phyloP scores from a whole-genome alignment of 257 asterid species.

The Plectranthus barbatus region DNA sequence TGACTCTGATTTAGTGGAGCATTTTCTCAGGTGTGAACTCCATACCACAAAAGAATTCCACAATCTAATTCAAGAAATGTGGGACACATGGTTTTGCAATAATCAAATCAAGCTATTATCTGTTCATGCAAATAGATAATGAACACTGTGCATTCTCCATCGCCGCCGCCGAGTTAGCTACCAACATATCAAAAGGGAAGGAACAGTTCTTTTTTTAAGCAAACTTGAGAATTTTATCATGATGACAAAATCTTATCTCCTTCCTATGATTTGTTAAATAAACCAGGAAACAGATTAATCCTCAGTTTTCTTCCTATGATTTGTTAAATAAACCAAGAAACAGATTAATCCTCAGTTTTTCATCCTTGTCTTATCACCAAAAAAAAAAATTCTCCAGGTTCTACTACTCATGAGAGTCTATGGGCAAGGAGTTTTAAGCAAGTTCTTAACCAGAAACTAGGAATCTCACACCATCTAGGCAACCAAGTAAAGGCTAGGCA shows the following conservation, averaged over 20 bases:
- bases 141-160: no score
- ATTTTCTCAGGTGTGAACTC: slow-evolving; percentile 4
- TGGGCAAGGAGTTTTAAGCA: not conserved
- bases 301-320: not conserved
- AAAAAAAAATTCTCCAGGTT: not conserved
- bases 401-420: not conserved
- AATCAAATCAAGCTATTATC: no score
- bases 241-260: not conserved
- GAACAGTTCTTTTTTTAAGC: no score
- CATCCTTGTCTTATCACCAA: not conserved
- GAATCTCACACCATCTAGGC: not conserved
- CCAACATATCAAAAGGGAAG: not conserved
- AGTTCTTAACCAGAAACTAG: not conserved
- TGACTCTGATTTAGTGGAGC: slow-evolving; percentile 15
- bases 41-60: slow-evolving; percentile 13
- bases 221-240: not conserved
- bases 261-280: no score
- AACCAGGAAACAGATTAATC: no score
- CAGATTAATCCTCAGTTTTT: not conserved
- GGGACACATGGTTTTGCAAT: no score
- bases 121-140: no score
- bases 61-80: not conserved
- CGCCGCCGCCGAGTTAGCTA: not conserved
- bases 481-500: no score
- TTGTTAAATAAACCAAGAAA: not conserved